phyloP scores from a whole-genome alignment of 345 rosid species.

The Hibiscus trionum region DNA sequence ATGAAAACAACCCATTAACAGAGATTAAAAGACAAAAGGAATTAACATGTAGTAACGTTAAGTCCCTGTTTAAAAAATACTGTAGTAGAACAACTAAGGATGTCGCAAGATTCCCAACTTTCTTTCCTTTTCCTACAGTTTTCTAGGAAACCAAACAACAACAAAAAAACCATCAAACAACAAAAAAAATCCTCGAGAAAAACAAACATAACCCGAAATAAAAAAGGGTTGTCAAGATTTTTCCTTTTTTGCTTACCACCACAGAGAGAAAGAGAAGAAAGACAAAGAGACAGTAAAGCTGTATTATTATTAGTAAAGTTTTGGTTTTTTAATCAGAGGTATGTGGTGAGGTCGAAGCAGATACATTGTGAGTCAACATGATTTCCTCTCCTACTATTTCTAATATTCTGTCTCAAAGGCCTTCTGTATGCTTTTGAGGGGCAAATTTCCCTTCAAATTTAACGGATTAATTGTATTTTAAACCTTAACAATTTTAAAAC shows the following conservation, averaged over 20 bases:
- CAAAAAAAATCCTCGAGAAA: neutral
- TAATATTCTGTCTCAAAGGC: too few species aligned
- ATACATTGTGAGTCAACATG: neutral
- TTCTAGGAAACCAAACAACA: neutral
- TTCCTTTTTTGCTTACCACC: neutral
- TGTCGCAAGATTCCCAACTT: neutral
- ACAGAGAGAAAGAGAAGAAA: neutral
- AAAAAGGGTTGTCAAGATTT: neutral
- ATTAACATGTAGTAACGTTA: neutral
- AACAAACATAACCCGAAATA: neutral
- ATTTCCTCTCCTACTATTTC: neutral
- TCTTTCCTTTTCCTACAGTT: neutral
- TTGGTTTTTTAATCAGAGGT: neutral
- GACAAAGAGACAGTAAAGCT: neutral
- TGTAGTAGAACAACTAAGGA: neutral
- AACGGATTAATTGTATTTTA: too few species aligned
- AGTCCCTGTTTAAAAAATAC: neutral
- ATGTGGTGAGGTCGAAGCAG: neutral
- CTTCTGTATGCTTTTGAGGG: too few species aligned
- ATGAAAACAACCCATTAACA: neutral
- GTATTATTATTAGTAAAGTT: neutral
- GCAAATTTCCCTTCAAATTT: too few species aligned
- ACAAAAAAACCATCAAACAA: too few species aligned
- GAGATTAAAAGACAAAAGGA: neutral
- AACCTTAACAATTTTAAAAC: too few species aligned